Conservation (phyloP, 1,284 basidiomycete species). For the Cyathus olla region DNA sequence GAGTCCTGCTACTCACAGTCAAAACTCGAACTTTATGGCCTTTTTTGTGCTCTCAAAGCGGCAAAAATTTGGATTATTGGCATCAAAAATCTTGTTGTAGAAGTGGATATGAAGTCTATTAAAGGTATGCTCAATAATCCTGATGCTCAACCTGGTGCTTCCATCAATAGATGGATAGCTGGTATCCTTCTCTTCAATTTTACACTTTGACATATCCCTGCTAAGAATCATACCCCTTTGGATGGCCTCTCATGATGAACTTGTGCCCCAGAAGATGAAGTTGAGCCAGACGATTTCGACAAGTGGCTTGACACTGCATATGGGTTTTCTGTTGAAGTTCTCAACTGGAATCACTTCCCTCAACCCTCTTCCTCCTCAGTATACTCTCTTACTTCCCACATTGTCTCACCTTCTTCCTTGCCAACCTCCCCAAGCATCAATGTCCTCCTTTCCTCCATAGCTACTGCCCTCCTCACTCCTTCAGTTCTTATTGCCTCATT, state of each 20-base stretch:
- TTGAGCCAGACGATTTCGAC: constrained; percentile 21
- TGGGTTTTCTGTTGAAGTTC: constrained; percentile 14
- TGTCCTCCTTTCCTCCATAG: not conserved
- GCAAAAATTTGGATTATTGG: constrained; percentile 9
- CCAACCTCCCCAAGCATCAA: not conserved
- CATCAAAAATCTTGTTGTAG: constrained; percentile 47
- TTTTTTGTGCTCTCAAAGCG: constrained; percentile 41
- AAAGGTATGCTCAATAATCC: constrained; percentile 57
- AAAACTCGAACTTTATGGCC: constrained; percentile 53
- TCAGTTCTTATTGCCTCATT: constrained; percentile 10
- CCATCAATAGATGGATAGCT: constrained; percentile 54
- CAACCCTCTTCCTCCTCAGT: not conserved
- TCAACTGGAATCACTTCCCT: not conserved
- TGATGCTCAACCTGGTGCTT: constrained; percentile 41
- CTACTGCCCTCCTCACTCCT: constrained; percentile 7
- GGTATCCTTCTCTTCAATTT: constrained; percentile 50
- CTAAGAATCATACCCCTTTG: constrained; percentile 22
- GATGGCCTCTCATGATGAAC: constrained; percentile 45
- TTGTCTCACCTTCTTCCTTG: not conserved
- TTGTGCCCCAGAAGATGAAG: constrained; percentile 10
- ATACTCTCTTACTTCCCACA: not conserved
- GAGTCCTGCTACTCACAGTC: constrained; percentile 54
- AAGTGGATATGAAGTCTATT: constrained; percentile 53
- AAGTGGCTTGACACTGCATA: constrained; percentile 30
- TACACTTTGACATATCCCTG: constrained; percentile 42